Evolutionary conservation across 1,284 basidiomycete genomes (phyloP).

Genomic region (Porphyrellus sp.): DNA sequence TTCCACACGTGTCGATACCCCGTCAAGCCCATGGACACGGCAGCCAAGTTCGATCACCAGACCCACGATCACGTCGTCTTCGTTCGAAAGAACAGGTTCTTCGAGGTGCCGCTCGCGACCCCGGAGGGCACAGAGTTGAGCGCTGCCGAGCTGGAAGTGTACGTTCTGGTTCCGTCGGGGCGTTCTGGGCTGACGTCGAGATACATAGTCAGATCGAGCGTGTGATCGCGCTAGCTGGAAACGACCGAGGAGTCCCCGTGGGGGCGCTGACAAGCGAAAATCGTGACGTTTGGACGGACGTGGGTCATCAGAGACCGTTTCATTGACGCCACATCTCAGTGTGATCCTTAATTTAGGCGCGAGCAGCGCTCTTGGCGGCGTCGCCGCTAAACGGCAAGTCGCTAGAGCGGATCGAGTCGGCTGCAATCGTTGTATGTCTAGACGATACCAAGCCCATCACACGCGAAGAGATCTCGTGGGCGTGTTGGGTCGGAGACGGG

Average conservation of each 20-base stretch:
- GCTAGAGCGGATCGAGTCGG: slow-evolving; percentile 83
- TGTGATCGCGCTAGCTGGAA: slow-evolving; percentile 70
- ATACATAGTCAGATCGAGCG: slow-evolving; percentile 68
- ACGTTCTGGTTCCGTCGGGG: slow-evolving; percentile 16
- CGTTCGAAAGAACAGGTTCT: slow-evolving; percentile 90
- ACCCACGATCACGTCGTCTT: slow-evolving; percentile 88
- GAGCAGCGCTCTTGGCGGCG: slow-evolving; percentile 63
- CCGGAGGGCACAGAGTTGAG: slow-evolving; percentile 64
- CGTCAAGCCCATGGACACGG: slow-evolving; percentile 78
- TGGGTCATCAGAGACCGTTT: slow-evolving; percentile 29
- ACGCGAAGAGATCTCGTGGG: slow-evolving; percentile 81
- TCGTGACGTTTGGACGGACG: slow-evolving; percentile 88
- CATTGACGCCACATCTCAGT: background rate
- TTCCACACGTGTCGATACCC: slow-evolving; percentile 93
- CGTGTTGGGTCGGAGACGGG: slow-evolving; percentile 89
- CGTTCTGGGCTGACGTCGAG: slow-evolving; percentile 3
- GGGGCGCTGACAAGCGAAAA: slow-evolving; percentile 88
- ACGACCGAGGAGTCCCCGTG: slow-evolving; percentile 57
- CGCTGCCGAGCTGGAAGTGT: slow-evolving; percentile 76
- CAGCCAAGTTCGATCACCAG: slow-evolving; percentile 75
- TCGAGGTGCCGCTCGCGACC: slow-evolving; percentile 68
- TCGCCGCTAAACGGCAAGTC: slow-evolving; percentile 64
- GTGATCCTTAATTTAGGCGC: slow-evolving; percentile 42
- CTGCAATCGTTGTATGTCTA: slow-evolving; percentile 84
- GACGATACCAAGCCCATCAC: slow-evolving; percentile 81